phyloP scores from a whole-genome alignment of 2,329 filamentous ascomycete genomes.

The Pseudopyricularia cyperi region DNA sequence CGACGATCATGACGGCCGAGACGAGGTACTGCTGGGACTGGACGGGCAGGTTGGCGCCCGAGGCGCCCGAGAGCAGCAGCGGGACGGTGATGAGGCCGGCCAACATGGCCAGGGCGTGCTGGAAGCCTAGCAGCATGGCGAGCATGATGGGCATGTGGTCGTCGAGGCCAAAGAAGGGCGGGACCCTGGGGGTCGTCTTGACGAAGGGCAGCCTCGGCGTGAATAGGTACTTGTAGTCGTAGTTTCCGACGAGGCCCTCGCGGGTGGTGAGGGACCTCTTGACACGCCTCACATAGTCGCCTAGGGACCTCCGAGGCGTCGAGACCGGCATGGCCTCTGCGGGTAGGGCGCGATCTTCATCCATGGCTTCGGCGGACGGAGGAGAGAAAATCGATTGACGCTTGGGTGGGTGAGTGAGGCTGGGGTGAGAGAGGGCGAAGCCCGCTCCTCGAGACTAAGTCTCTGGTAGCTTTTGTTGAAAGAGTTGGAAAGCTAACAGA shows the following conservation, averaged over 20 bases:
- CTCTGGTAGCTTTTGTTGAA: too few relatives aligned
- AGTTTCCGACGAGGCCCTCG: slow-evolving; percentile 68
- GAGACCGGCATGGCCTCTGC: slow-evolving; percentile 31
- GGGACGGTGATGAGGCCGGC: slow-evolving; percentile 67
- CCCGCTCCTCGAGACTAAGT: too few relatives aligned
- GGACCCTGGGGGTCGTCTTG: slow-evolving; percentile 41
- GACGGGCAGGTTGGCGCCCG: slow-evolving; percentile 50
- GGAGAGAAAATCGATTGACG: too few relatives aligned
- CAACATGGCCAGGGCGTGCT: slow-evolving; percentile 68
- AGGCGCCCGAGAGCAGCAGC: slow-evolving; percentile 51
- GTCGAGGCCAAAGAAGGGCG: slow-evolving; percentile 76
- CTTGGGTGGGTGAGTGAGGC: too few relatives aligned
- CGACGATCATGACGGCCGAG: slow-evolving; percentile 66
- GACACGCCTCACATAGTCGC: slow-evolving; percentile 15
- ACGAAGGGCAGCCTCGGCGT: slow-evolving; percentile 73
- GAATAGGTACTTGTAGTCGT: slow-evolving; percentile 87
- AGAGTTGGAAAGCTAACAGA: too few relatives aligned
- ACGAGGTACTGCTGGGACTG: slow-evolving; percentile 65
- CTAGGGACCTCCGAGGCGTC: slow-evolving; percentile 17
- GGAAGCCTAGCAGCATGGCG: slow-evolving; percentile 62
- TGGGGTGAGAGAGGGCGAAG: too few relatives aligned
- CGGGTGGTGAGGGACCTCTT: slow-evolving; percentile 38
- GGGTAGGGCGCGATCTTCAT: slow-evolving; percentile 38
- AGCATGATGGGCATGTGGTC: slow-evolving; percentile 65
- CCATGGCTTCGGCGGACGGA: slow-evolving; percentile 24